A percentile compares a stretch with the other conserved stretches of the same genome.
Conservation (phyloP, 2,329 filamentous ascomycete species). For the Xylariaceae sp. region DNA sequence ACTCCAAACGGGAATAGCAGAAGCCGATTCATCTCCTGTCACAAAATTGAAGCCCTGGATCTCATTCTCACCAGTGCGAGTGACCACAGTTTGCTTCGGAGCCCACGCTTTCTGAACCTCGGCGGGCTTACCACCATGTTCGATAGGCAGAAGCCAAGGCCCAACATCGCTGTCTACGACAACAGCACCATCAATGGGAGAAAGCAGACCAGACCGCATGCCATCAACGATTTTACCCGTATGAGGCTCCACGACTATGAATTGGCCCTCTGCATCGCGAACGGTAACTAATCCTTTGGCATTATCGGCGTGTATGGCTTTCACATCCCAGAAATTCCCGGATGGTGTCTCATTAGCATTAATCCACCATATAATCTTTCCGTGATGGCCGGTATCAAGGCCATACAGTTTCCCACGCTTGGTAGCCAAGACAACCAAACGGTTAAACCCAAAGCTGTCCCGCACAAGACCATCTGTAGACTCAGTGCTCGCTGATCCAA, state of each 20-base stretch:
- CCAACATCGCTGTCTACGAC: conserved; percentile 50
- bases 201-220: conserved; percentile 38
- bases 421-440: conserved; percentile 77
- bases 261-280: conserved; percentile 58
- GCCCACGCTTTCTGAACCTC: conserved; percentile 43
- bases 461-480: conserved; percentile 49
- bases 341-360: conserved; percentile 56
- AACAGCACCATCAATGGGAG: conserved; percentile 45
- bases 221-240: conserved; percentile 50
- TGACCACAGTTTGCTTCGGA: conserved; percentile 52
- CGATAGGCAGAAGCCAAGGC: conserved; percentile 52
- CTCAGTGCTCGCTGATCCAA: conserved; percentile 50
- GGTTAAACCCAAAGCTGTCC: conserved; percentile 84
- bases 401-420: conserved; percentile 74
- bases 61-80: conserved; percentile 45
- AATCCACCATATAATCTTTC: conserved; percentile 70
- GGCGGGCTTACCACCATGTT: conserved; percentile 45
- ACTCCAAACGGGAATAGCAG: conserved; percentile 61
- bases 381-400: conserved; percentile 70
- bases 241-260: conserved; percentile 51
- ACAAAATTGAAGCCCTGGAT: conserved; percentile 55
- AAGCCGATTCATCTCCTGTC: conserved; percentile 38
- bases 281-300: conserved; percentile 53
- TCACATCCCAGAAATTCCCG: conserved; percentile 60
- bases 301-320: conserved; percentile 61